phyloP scores from a whole-genome alignment of 208 protist species.

The Strigomonas galati region DNA sequence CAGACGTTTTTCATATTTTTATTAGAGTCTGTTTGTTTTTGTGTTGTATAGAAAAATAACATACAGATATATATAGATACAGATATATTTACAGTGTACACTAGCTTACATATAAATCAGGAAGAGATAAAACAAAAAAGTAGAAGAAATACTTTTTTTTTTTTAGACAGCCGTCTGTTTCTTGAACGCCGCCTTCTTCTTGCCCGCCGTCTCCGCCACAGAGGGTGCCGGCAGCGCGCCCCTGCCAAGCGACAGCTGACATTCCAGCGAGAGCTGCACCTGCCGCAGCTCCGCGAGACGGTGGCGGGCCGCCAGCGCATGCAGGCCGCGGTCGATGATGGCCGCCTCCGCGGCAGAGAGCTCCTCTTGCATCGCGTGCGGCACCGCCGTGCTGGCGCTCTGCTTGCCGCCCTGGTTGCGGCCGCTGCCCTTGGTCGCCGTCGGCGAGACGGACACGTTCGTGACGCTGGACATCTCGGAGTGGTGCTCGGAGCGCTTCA shows the following conservation, averaged over 20 bases:
- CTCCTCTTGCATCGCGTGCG: slow-evolving; percentile 12
- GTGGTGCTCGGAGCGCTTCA: slow-evolving; percentile 7
- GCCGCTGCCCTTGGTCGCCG: not conserved
- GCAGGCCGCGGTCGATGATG: slow-evolving; percentile 27
- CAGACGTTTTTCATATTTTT: not conserved
- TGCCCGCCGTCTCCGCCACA: slow-evolving; percentile 13
- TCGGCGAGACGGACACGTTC: not conserved
- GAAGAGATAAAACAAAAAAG: not conserved
- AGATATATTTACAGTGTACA: not conserved
- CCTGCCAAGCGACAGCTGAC: slow-evolving; percentile 39
- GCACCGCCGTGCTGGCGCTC: not conserved
- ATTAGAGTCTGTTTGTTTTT: not conserved
- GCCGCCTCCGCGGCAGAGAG: slow-evolving; percentile 13
- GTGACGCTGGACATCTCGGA: not conserved
- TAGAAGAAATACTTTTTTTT: not conserved
- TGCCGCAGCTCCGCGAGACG: slow-evolving; percentile 23
- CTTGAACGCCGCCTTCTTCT: slow-evolving; percentile 2
- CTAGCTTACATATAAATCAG: not conserved
- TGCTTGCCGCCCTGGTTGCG: not conserved
- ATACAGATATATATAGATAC: not conserved
- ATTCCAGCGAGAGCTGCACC: slow-evolving; percentile 26
- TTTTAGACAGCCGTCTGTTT: not conserved
- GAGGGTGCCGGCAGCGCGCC: slow-evolving; percentile 21
- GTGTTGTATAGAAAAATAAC: not conserved
- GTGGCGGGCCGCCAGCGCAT: slow-evolving; percentile 23